These are phyloP conservation scores for Ustilago esculenta DNA, from an alignment of 1,284 basidiomycete genomes.

Conservation along the genomic window DNA sequence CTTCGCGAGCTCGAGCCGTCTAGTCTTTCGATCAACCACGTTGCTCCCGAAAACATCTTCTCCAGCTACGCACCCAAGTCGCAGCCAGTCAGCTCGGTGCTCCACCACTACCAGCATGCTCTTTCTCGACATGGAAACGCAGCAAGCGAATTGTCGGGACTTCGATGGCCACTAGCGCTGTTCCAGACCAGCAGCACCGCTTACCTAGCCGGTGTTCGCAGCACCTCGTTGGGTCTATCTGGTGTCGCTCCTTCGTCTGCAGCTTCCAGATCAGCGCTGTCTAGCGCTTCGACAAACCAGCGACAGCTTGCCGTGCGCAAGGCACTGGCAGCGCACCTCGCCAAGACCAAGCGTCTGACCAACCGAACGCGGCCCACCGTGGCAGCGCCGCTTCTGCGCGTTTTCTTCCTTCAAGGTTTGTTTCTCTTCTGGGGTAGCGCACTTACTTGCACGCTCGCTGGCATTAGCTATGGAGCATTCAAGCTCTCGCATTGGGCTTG, in stretches of 20 bases:
- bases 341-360: conserved; percentile 16
- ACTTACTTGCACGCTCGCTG: conserved; percentile 4
- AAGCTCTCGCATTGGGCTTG: conserved; percentile 22
- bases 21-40: conserved; percentile 16
- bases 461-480: conserved; percentile 8
- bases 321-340: conserved; percentile 8
- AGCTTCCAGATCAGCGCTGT: conserved; percentile 4
- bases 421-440: conserved; percentile 27
- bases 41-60: conserved; percentile 24
- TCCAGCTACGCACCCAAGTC: conserved; percentile 19
- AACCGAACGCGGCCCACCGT: conserved; percentile 11
- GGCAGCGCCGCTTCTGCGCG: conserved; percentile 7
- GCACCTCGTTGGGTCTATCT: conserved; percentile 6
- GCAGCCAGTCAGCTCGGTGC: neutral
- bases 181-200: conserved; percentile 7
- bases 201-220: conserved; percentile 8
- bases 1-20: conserved; percentile 13
- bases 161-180: conserved; percentile 11
- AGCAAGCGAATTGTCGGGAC: neutral
- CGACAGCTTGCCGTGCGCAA: conserved; percentile 6
- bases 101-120: conserved; percentile 1
- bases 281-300: conserved; percentile 2
- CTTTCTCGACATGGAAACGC: no score
- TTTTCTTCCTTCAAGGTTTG: conserved; percentile 25
- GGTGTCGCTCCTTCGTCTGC: conserved; percentile 5